Base-by-base conservation (phyloP, 495 filamentous ascomycete species). In the Penicillium atrosanguineum region DNA sequence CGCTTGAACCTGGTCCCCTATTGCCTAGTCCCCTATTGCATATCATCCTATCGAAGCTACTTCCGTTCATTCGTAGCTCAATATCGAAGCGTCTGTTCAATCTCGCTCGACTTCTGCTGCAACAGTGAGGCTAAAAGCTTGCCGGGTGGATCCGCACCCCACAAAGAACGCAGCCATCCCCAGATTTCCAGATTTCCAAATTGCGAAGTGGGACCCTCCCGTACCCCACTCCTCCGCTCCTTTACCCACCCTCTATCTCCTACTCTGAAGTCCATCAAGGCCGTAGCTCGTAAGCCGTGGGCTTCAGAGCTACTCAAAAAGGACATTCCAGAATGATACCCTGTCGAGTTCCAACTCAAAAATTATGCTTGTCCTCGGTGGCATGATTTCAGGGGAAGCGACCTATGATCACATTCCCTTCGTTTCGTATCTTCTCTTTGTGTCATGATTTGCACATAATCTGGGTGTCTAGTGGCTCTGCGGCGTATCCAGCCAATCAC, bases 291-390 rank as follows among this genome's bases (percentile, higher is more conserved):
- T n/a, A n/a, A 23, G 23, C 5, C 23, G 5, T 23, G 23, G 23
- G 23, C 23, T 23, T 23, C 23, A 2, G 2, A 23, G 23, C 23
- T 23, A 23, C 5, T 23, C 23, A 23, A 23, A 23, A 5, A 23
- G 23, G 3, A 34, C 12, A 14, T 12, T 34, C 12, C 12, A 34
- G 31, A 14, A 15, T 4, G 11, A 4, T 14, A 25, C 6, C 21
- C 34, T 49, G 14, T 29, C 26, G 47, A 18, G 28, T 16, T 38
- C 25, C 37, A 48, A 48, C 31, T 36, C 46, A 44, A 38, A 41
- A 53, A 31, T 53, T 53, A 53, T 47, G 51, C 51, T 53, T 53
- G 51, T 46, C 44, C 46, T 9, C 15, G 37, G 11, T 41, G 51
- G 51, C 14, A 47, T 42, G 51, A 46, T 46, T 26, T 38, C 45